A percentile compares a stretch with the other conserved stretches of the same genome.
phyloP scores from a whole-genome alignment of 2,329 filamentous ascomycete species.

The Aspergillus oerlinghausenensis region DNA sequence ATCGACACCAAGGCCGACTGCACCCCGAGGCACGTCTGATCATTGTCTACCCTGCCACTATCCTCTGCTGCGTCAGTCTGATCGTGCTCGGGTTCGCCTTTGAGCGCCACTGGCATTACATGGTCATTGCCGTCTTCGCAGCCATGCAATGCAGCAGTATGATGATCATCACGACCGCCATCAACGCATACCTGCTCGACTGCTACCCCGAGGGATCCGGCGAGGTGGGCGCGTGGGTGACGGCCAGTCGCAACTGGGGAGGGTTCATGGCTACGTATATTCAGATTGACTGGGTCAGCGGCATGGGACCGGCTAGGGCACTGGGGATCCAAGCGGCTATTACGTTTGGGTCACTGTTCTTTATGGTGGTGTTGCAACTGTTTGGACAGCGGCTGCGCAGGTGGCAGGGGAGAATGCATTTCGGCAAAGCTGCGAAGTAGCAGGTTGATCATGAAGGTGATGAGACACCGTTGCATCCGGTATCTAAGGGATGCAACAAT shows the following conservation, averaged over 20 bases:
- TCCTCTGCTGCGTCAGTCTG: conserved; percentile 8
- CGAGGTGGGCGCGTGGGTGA: conserved; percentile 41
- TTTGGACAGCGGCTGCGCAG: conserved; percentile 33
- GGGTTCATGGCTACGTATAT: conserved; percentile 43
- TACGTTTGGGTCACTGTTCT: conserved; percentile 30
- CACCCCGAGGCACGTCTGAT: conserved; percentile 53
- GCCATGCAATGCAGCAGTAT: conserved; percentile 52
- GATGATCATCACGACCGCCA: conserved; percentile 50
- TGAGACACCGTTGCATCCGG: not conserved
- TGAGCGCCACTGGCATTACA: conserved; percentile 45
- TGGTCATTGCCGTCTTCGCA: conserved; percentile 45
- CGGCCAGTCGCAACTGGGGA: conserved; percentile 45
- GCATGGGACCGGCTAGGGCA: conserved; percentile 39
- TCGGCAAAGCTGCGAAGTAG: not conserved
- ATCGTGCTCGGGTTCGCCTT: conserved; percentile 49
- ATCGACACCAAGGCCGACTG: conserved; percentile 47
- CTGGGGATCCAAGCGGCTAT: conserved; percentile 45
- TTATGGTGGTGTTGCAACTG: conserved; percentile 32
- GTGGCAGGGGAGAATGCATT: conserved; percentile 28
- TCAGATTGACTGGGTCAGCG: conserved; percentile 48
- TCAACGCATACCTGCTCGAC: conserved; percentile 50
- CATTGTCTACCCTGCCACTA: conserved; percentile 40
- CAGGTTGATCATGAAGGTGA: not conserved
- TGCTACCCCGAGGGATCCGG: conserved; percentile 35
- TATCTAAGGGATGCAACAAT: too few species aligned